A percentile compares a stretch with the other conserved stretches of the same genome.
phyloP scores from a whole-genome alignment of 495 filamentous ascomycete species.

The Aspergillus sclerotiicarbonarius region DNA sequence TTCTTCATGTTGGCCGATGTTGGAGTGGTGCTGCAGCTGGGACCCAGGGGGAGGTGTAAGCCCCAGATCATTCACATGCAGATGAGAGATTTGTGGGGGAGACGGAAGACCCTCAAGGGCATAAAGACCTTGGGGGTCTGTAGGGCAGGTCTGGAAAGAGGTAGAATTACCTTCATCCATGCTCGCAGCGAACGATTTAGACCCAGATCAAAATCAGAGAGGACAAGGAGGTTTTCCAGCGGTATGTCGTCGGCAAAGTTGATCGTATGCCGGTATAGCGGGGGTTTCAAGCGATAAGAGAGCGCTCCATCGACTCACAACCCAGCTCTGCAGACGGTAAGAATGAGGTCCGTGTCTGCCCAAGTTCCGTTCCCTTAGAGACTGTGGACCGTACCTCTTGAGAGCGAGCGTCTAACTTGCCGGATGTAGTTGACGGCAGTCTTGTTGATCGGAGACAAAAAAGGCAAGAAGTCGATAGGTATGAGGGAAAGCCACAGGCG shows the following conservation, averaged over 20 bases:
- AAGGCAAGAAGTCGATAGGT: neutral
- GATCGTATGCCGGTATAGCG: neutral
- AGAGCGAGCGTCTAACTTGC: neutral
- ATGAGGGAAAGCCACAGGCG: neutral
- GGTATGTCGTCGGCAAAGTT: neutral
- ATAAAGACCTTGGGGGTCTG: conserved; percentile 18
- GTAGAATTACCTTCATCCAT: conserved; percentile 43
- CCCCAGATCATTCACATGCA: conserved; percentile 39
- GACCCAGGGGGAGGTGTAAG: conserved; percentile 46
- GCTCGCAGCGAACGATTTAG: conserved; percentile 12
- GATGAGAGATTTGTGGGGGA: conserved; percentile 13
- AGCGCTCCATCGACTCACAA: neutral
- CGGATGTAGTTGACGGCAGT: neutral
- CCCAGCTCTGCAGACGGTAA: neutral
- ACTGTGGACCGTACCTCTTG: neutral
- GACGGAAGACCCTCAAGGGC: conserved; percentile 20
- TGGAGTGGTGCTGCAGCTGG: conserved; percentile 26
- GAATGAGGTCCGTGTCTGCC: neutral
- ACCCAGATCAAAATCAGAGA: neutral
- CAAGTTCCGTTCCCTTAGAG: neutral
- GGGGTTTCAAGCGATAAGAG: neutral
- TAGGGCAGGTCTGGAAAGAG: conserved; percentile 29
- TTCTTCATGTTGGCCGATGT: conserved; percentile 12
- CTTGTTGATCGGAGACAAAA: neutral
- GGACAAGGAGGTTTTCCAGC: too few relatives aligned